Conservation (phyloP, 768 basidiomycete genomes). For the Leccinum variicolor region DNA sequence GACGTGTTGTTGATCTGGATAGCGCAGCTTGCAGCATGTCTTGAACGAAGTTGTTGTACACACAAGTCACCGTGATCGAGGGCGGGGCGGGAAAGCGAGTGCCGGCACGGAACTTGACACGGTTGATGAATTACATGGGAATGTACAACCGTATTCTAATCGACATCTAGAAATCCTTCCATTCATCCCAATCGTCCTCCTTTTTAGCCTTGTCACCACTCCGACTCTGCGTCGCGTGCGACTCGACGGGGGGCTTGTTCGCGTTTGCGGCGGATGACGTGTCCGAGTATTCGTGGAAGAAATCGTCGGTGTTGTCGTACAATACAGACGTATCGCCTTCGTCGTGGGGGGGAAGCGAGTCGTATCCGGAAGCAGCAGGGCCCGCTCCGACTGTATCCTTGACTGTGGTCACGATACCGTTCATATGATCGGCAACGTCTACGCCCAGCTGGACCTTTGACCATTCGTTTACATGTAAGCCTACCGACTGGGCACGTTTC, state of each 20-base stretch:
- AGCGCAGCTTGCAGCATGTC: slow-evolving; percentile 21
- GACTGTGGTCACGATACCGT: slow-evolving; percentile 63
- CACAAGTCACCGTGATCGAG: background rate
- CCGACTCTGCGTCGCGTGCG: slow-evolving; percentile 7
- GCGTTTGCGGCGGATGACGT: slow-evolving; percentile 14
- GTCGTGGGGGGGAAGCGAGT: slow-evolving; percentile 42
- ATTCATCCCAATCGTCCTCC: slow-evolving; percentile 69
- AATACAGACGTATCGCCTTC: slow-evolving; percentile 54
- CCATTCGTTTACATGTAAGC: slow-evolving; percentile 72
- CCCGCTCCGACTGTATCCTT: slow-evolving; percentile 54
- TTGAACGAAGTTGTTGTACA: background rate
- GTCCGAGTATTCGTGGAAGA: slow-evolving; percentile 42
- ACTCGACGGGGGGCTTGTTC: slow-evolving; percentile 1
- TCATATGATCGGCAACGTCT: slow-evolving; percentile 78
- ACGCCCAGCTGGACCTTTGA: slow-evolving; percentile 75
- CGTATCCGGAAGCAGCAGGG: slow-evolving; percentile 52
- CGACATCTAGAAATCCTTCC: slow-evolving; percentile 70
- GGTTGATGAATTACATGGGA: slow-evolving; percentile 3
- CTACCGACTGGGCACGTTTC: slow-evolving; percentile 58
- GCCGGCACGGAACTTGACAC: slow-evolving; percentile 24
- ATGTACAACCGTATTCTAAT: background rate
- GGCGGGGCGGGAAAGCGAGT: background rate
- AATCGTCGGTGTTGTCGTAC: slow-evolving; percentile 64
- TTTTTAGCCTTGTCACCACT: slow-evolving; percentile 26
- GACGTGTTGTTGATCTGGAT: slow-evolving; percentile 8